phyloP scores from a whole-genome alignment of 2,329 filamentous ascomycete genomes.

The Calonectria multiphialidica region DNA sequence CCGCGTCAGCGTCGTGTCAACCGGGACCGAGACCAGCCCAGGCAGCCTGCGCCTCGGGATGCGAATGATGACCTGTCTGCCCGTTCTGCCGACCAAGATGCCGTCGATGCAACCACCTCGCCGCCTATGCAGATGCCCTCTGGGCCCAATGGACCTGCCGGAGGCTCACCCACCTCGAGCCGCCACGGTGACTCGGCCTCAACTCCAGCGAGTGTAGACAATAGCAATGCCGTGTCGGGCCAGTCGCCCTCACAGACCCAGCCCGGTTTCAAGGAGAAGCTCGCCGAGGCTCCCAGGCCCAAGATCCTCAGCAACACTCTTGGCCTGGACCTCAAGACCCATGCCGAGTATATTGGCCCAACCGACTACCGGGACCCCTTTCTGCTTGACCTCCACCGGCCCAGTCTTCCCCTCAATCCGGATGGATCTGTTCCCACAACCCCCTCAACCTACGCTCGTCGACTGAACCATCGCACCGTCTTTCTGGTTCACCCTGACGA shows the following conservation, averaged over 20 bases:
- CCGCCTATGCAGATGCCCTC: slow-evolving; percentile 20
- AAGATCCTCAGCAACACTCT: slow-evolving; percentile 57
- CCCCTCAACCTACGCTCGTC: slow-evolving; percentile 43
- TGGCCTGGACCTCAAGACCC: slow-evolving; percentile 68
- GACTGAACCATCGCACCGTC: slow-evolving; percentile 50
- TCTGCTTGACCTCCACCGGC: slow-evolving; percentile 67
- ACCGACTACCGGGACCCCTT: slow-evolving; percentile 70
- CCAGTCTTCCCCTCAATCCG: slow-evolving; percentile 53
- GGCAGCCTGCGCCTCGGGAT: slow-evolving; percentile 30
- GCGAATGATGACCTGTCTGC: slow-evolving; percentile 26
- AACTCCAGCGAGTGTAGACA: slow-evolving; percentile 40
- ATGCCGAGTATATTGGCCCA: slow-evolving; percentile 71
- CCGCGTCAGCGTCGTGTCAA: slow-evolving; percentile 46
- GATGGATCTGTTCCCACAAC: slow-evolving; percentile 19
- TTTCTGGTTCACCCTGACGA: slow-evolving; percentile 53
- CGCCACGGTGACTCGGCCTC: slow-evolving; percentile 41
- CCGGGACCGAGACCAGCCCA: slow-evolving; percentile 34
- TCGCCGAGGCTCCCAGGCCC: slow-evolving; percentile 38
- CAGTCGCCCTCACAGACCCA: slow-evolving; percentile 30
- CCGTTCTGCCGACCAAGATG: slow-evolving; percentile 17
- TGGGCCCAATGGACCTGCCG: slow-evolving; percentile 21
- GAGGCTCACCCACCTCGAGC: slow-evolving; percentile 35
- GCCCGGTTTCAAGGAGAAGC: slow-evolving; percentile 29
- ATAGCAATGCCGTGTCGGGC: slow-evolving; percentile 25
- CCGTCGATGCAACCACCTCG: slow-evolving; percentile 26